These are phyloP conservation scores for Ilex asprella DNA, from an alignment of 257 asterid species.

Conservation along the genomic window DNA sequence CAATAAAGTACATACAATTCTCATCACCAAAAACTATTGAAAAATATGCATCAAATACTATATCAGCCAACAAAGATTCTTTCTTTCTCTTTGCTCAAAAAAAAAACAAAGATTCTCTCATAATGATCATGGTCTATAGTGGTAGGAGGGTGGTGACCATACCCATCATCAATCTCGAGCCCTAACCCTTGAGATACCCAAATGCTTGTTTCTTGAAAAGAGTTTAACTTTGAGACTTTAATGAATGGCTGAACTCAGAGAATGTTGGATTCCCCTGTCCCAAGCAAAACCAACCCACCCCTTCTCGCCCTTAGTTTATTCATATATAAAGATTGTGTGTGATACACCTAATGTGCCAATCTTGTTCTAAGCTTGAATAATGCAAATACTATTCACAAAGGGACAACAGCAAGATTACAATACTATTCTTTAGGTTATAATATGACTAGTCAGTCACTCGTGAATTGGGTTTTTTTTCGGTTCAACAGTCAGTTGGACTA, in stretches of 20 bases:
- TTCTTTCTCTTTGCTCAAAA: too few relatives aligned
- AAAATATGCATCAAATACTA: neutral
- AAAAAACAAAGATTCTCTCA: constrained; percentile 25
- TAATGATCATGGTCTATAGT: constrained; percentile 8
- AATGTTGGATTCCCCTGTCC: constrained; percentile 72
- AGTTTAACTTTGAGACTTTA: constrained; percentile 45
- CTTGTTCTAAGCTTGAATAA: neutral
- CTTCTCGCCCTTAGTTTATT: constrained; percentile 6
- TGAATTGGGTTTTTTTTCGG: too few relatives aligned
- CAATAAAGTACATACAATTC: neutral
- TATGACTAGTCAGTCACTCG: too few relatives aligned
- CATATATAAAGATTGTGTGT: too few relatives aligned
- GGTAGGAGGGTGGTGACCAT: constrained; percentile 15
- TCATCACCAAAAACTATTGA: neutral
- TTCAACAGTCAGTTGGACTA: too few relatives aligned
- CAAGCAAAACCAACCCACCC: constrained; percentile 13
- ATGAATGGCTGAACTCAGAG: constrained; percentile 82
- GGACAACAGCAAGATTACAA: neutral
- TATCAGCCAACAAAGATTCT: constrained; percentile 20
- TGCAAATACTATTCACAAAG: neutral
- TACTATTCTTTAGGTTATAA: too few relatives aligned
- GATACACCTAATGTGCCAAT: neutral
- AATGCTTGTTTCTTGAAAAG: constrained; percentile 31
- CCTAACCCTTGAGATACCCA: constrained; percentile 54
- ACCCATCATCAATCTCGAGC: constrained; percentile 47